Evolutionary conservation across 768 basidiomycete species (phyloP), one percentile per base, ranked within the genome.

Genomic region (Tricholoma terreum): DNA sequence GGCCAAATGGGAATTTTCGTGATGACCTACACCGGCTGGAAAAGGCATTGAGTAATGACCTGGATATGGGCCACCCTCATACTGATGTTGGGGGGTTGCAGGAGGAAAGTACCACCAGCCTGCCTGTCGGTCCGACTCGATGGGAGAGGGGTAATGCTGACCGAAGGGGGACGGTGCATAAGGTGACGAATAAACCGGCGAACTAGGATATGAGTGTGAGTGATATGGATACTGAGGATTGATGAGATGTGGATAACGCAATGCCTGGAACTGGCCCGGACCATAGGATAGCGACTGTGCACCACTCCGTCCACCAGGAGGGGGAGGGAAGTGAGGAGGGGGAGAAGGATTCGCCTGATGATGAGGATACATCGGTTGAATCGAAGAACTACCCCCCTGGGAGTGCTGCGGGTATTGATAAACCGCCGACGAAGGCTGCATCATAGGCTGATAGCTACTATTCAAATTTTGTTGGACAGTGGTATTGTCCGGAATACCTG

Each of bases 21-120:
- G 69, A 42, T 64, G 67, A 4, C 60, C 60, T 4, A 55, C 55
- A 1, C 9, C 38, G 17, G 74, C 34, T 4, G 27, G 3, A 60
- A 76, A 75, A 17, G 65, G 61, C 50, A 69, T 59, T 3, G 67
- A 57, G 60, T 74, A 74, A 52, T 63, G 71, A 1, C 62, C 63
- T 22, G 69, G 73, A 58, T 75, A 77, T 17, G 71, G 61, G 11
- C 61, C 58, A 2, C 58, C 57, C 4, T 72, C 73, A 33, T 72
- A 71, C 15, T 69, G 72, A 34, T 64, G 69, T 4, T 52, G 58
- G 35, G 60, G 55, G 14, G 69, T 30, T 1, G 70, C 22, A 52
- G 67, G 69, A 36, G 75, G 75, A 19, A 80, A 63, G 59, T 83
- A 84, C 76, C 79, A 85, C 81, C 82, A 84, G 1, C 73, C 68